Evolutionary conservation across 306 rosid species (phyloP), one percentile per base, ranked within the genome.

Genomic region (Sicyos baderoa): DNA sequence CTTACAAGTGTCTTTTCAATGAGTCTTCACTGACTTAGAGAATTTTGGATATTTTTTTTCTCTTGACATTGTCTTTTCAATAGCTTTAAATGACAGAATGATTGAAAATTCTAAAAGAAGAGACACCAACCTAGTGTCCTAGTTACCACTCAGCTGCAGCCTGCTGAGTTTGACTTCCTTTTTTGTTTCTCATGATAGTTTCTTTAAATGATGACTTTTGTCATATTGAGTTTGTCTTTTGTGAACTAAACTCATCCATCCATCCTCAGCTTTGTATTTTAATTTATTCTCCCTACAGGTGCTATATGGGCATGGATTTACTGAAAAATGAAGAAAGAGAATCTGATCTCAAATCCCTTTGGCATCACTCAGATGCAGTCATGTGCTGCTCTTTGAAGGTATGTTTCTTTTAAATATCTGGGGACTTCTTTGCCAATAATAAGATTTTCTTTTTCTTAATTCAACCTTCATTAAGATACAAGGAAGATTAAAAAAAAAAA

Each of bases 371-470:
- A 3, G 99, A 93, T 75, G 96, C 99, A 58, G 73, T 90, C 76
- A 75, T 93, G 59, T 93, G 99, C 81, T 90, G 95, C 84, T 90
- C 99, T 72, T 76, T 86, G 57, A 90, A 93, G 96, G 99, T 88
- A 72, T 63, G 57, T 10, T 60, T n/a, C 37, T 7, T 32, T 37
- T 37, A 32, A 9, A 60, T 60, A 21, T 27, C 7, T 10, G 23
- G 44, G 1, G 37, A n/a, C 23, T 19, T 29, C 45, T 59, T 7
- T 57, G 18, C 65, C 65, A 6, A 58, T 15, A 15, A 16, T 27
- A 27, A 59, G 44, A 37, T 37, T 37, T 37, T 37, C 44, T 37
- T 37, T 37, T 37, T 37, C 44, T 37, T 37, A 37, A 0, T 37
- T 37, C 44, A 37, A 6, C 44, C 48, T 32, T 60, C 44, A 32